Evolutionary conservation across 495 filamentous ascomycete species (phyloP), one percentile per base, ranked within the genome.

Genomic region (Monascus purpureus): DNA sequence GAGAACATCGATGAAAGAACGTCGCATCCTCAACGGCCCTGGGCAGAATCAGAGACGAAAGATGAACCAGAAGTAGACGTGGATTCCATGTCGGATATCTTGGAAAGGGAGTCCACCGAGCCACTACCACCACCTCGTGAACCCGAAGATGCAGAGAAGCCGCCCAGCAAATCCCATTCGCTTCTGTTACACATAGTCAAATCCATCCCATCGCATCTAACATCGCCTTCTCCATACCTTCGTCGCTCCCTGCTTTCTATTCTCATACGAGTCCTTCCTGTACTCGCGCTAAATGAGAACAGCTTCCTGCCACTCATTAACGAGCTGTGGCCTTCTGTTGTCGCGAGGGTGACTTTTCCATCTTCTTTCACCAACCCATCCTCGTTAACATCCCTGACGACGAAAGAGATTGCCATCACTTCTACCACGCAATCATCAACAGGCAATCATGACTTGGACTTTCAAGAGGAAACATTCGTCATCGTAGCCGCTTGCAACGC

Each of bases 301-400:
- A 72, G 71, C 8, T 94, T 93, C 47, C 63, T 97, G 1, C 90
- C 90, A 0, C 63, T 95, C 2, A 75, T 95, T 28, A 84, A 93
- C 49, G 80, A 81, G 3, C 55, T 95, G 15, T 97, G 86, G 84
- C 83, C 86, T 0, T 72, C 82, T 4, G 59, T 93, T 7, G 54
- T 81, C 1, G 53, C 68, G 3, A 68, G 82, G 20, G 64, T 95
- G 20, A 47, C 38, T 11, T 55, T 61, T 18, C 59, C 61, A 3
- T 42, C 55, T 1, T 80, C 54, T 6, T 12, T 48, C 13, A 31
- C 25, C 16, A 25, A 17, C 25, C 25, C 40, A 14, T 34, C 50
- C 4, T 53, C 53, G 3, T 51, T 53, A 24, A 50, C 37, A 0
- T 36, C 55, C 14, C 37, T 59, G 11, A 42, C 50, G 16, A 38